Conservation (phyloP, 2,329 filamentous ascomycete genomes). For the Pseudogymnoascus destructans region DNA sequence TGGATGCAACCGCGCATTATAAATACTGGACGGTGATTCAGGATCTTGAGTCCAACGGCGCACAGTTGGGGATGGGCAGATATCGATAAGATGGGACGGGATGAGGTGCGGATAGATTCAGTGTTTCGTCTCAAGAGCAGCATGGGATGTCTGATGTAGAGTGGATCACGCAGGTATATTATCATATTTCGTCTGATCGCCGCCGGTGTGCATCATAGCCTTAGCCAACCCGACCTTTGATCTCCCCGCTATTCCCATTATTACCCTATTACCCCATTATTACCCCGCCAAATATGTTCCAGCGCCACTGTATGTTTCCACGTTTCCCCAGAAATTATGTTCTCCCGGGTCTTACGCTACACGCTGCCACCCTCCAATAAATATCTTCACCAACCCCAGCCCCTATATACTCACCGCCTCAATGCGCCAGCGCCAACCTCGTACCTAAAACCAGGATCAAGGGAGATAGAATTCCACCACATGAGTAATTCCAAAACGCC, state of each 20-base stretch:
- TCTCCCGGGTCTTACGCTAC: neutral
- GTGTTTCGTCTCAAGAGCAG: neutral
- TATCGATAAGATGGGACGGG: neutral
- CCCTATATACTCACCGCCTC: neutral
- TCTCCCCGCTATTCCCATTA: neutral
- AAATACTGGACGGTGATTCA: neutral
- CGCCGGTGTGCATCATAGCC: neutral
- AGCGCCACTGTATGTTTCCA: neutral
- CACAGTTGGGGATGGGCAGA: neutral
- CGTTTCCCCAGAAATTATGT: neutral
- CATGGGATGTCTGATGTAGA: neutral
- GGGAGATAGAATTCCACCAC: neutral
- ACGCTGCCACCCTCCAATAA: neutral
- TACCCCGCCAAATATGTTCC: neutral
- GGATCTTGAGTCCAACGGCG: neutral
- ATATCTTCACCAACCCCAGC: neutral
- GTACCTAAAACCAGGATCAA: neutral
- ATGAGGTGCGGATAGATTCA: neutral
- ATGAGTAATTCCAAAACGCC: neutral
- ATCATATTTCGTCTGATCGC: conserved; percentile 1
- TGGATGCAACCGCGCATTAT: neutral
- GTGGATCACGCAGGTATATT: neutral
- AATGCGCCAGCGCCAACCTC: neutral
- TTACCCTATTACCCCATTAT: neutral
- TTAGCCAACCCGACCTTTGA: neutral